phyloP scores from a whole-genome alignment of 2,329 filamentous ascomycete species.

The Clonostachys rhizophaga region DNA sequence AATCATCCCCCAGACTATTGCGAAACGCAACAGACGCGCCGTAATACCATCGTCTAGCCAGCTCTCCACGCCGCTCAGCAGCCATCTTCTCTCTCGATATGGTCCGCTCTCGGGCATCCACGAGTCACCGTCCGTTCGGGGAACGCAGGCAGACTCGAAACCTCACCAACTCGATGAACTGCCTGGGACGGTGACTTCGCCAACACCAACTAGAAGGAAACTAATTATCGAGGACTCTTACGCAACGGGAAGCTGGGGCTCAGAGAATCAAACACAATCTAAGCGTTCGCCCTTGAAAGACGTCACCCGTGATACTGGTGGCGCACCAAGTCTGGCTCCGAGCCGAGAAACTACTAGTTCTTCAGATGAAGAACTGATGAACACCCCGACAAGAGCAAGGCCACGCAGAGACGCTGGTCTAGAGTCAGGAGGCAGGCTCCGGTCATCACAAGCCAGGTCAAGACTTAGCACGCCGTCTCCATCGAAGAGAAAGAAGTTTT shows the following conservation, averaged over 20 bases:
- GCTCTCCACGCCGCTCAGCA: constrained; percentile 27
- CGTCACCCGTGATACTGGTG: neutral
- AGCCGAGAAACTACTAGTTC: too few species aligned
- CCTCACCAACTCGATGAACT: constrained; percentile 9
- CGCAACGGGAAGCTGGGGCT: constrained; percentile 25
- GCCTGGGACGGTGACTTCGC: constrained; percentile 7
- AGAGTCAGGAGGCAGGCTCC: too few species aligned
- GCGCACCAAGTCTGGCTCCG: too few species aligned
- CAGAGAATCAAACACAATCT: constrained; percentile 11
- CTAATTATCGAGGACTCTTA: constrained; percentile 42
- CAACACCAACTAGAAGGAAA: constrained; percentile 8
- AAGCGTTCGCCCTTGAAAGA: constrained; percentile 8
- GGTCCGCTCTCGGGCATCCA: constrained; percentile 17
- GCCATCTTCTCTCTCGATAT: constrained; percentile 32
- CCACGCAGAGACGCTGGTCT: neutral
- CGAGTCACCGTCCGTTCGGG: constrained; percentile 22
- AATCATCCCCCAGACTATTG: constrained; percentile 36
- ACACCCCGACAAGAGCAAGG: neutral
- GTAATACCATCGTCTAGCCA: constrained; percentile 39
- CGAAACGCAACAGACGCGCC: constrained; percentile 18
- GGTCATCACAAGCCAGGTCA: too few species aligned
- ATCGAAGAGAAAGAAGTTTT: constrained; percentile 7
- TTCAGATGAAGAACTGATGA: too few species aligned
- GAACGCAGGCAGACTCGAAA: constrained; percentile 9
- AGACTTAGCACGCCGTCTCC: constrained; percentile 4